These are phyloP conservation scores for Fusarium dimerum DNA, from an alignment of 2,329 filamentous ascomycete species.

Conservation along the genomic window DNA sequence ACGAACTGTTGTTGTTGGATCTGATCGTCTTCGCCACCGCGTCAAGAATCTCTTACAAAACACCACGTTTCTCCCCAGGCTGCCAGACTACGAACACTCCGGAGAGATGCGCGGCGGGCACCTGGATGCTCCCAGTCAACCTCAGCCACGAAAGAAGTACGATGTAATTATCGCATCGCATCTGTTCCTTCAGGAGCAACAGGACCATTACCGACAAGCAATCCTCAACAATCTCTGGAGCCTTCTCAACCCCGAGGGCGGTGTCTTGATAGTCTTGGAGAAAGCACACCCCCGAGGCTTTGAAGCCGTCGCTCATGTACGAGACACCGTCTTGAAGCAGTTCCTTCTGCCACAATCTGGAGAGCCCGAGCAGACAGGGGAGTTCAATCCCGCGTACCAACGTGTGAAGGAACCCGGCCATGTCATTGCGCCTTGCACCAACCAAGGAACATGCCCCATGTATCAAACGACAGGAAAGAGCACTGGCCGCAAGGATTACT, in stretches of 20 bases:
- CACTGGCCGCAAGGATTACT: slow-evolving; percentile 81
- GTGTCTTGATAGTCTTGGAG: slow-evolving; percentile 83
- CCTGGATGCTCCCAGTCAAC: slow-evolving; percentile 57
- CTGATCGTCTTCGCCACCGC: slow-evolving; percentile 72
- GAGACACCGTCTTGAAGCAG: slow-evolving; percentile 74
- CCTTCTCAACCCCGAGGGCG: slow-evolving; percentile 79
- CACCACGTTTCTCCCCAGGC: slow-evolving; percentile 85
- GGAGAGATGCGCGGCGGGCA: slow-evolving; percentile 58
- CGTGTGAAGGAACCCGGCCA: slow-evolving; percentile 59
- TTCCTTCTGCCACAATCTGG: slow-evolving; percentile 61
- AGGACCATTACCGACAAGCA: slow-evolving; percentile 75
- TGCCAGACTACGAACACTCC: slow-evolving; percentile 82
- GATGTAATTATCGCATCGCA: slow-evolving; percentile 92
- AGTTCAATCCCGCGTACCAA: slow-evolving; percentile 40
- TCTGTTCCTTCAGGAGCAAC: slow-evolving; percentile 72
- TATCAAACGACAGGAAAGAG: slow-evolving; percentile 71
- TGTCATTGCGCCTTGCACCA: slow-evolving; percentile 80
- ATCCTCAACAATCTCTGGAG: slow-evolving; percentile 89
- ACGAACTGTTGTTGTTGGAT: slow-evolving; percentile 78
- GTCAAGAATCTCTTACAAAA: slow-evolving; percentile 78
- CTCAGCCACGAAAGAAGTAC: slow-evolving; percentile 71
- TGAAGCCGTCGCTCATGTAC: slow-evolving; percentile 83
- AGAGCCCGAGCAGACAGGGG: slow-evolving; percentile 36
- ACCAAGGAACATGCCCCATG: slow-evolving; percentile 87
- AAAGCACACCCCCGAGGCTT: slow-evolving; percentile 92